These are phyloP conservation scores for Pseudogymnoascus sp. DNA, from an alignment of 2,329 filamentous ascomycete genomes.

Conservation along the genomic window DNA sequence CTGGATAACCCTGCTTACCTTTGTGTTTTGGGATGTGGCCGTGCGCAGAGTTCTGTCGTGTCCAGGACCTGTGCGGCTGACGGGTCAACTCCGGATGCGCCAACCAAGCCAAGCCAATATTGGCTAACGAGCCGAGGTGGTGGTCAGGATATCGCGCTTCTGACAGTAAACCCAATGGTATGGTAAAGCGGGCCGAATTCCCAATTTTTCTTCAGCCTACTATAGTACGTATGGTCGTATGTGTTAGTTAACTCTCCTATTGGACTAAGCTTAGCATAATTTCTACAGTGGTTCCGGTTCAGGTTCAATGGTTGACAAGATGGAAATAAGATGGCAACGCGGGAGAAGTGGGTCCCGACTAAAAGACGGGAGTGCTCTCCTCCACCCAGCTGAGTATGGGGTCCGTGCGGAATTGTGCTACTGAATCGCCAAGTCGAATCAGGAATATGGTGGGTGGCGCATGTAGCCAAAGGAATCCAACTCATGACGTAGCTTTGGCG, in stretches of 20 bases:
- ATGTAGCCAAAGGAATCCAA: neutral
- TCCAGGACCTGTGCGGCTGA: neutral
- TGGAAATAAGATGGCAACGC: neutral
- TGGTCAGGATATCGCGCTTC: neutral
- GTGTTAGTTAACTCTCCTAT: neutral
- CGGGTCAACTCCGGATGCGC: neutral
- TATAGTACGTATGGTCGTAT: neutral
- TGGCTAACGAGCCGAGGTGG: neutral
- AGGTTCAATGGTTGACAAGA: neutral
- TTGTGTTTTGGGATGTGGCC: neutral
- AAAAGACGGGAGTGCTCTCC: neutral
- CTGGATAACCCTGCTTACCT: neutral
- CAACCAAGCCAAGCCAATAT: neutral
- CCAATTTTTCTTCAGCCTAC: neutral
- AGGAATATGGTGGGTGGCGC: neutral
- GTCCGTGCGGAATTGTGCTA: too few species aligned
- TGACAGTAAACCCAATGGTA: neutral
- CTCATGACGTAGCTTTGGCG: neutral
- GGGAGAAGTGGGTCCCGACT: neutral
- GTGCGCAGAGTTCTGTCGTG: neutral
- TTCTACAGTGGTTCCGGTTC: neutral
- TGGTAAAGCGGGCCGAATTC: neutral
- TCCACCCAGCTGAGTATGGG: too few species aligned
- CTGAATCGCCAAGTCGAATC: too few species aligned
- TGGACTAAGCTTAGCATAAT: neutral